phyloP scores from a whole-genome alignment of 2,329 filamentous ascomycete genomes.

The Diaporthe sp. region DNA sequence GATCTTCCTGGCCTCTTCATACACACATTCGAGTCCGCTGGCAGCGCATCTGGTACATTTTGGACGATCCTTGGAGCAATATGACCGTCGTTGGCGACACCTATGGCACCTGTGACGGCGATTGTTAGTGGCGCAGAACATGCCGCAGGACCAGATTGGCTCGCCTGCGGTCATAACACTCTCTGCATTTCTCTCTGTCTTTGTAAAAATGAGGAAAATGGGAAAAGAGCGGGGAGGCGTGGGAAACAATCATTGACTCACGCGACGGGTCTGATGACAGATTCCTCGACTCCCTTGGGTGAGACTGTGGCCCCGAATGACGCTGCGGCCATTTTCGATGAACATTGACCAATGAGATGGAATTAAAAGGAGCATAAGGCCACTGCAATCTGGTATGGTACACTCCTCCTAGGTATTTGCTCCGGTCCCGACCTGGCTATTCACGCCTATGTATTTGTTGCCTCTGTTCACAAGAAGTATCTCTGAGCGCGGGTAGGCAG shows the following conservation, averaged over 20 bases:
- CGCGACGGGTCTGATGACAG: slow-evolving; percentile 37
- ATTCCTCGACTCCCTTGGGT: not conserved
- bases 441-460: not conserved
- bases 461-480: too few species aligned
- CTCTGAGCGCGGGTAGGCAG: not conserved
- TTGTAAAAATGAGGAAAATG: too few species aligned
- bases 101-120: slow-evolving; percentile 48
- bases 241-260: slow-evolving; percentile 22
- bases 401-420: not conserved
- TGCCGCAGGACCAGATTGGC: not conserved
- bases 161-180: not conserved
- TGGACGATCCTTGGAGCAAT: slow-evolving; percentile 55
- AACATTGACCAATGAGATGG: fast-evolving
- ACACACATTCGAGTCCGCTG: slow-evolving; percentile 49
- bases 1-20: slow-evolving; percentile 53
- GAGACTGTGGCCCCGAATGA: not conserved
- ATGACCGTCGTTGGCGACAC: slow-evolving; percentile 52
- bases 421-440: not conserved
- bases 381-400: not conserved
- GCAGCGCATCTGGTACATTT: slow-evolving; percentile 52
- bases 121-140: not conserved
- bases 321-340: not conserved
- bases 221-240: not conserved
- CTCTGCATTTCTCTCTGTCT: too few species aligned
- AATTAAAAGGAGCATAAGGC: not conserved